These are phyloP conservation scores for Exophiala sideris DNA, from an alignment of 2,329 filamentous ascomycete species.

Conservation along the genomic window DNA sequence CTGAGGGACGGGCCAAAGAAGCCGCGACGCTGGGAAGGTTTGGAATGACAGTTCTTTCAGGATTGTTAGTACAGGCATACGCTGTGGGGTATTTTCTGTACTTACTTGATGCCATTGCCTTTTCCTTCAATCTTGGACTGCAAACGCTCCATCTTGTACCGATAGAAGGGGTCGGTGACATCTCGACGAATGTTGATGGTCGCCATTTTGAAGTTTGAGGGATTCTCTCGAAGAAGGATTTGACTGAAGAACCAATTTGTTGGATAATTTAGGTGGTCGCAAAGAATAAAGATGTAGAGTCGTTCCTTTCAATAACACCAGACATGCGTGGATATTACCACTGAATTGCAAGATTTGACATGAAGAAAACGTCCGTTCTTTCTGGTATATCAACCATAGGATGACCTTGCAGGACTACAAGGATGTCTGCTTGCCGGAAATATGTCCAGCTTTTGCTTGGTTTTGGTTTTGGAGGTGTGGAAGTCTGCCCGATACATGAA, in stretches of 20 bases:
- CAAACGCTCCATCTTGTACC: constrained; percentile 99
- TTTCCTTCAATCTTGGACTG: constrained; percentile 99
- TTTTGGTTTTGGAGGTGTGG: constrained; percentile 90
- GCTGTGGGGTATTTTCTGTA: background rate
- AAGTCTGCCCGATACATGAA: constrained; percentile 99
- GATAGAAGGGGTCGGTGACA: constrained; percentile 98
- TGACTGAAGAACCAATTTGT: constrained; percentile 4
- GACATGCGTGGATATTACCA: constrained; percentile 54
- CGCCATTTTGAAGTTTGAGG: constrained; percentile 71
- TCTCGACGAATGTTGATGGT: constrained; percentile 75
- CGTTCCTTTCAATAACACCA: constrained; percentile 48
- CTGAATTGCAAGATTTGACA: constrained; percentile 26
- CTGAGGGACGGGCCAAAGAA: constrained; percentile 84
- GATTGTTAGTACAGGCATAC: constrained; percentile 3
- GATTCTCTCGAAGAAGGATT: constrained; percentile 1
- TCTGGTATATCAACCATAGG: constrained; percentile 74
- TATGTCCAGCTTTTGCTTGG: constrained; percentile 92
- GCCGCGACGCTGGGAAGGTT: constrained; percentile 92
- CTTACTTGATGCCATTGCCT: constrained; percentile 90
- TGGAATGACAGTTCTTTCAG: constrained; percentile 71
- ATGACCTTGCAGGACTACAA: constrained; percentile 77
- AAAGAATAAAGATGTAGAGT: constrained; percentile 37
- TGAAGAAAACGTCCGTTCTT: constrained; percentile 28
- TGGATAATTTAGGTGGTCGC: constrained; percentile 28
- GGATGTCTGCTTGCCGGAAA: constrained; percentile 95